Percentiles rank a stretch among this genome's conserved stretches.
Conservation (phyloP, 2,329 filamentous ascomycete species). For the Gnomoniopsis sp. region DNA sequence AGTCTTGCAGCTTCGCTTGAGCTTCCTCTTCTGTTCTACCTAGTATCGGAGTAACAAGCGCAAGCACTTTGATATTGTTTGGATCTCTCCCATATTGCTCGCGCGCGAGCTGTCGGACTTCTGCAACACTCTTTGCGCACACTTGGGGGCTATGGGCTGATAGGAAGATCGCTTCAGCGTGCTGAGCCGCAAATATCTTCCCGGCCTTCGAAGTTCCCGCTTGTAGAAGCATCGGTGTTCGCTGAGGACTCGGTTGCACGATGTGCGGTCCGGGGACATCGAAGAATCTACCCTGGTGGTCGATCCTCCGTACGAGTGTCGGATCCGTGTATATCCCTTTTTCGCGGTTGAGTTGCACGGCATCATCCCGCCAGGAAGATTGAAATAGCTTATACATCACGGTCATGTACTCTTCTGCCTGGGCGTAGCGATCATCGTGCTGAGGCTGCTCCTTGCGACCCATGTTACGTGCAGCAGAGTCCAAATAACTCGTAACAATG, state of each 20-base stretch:
- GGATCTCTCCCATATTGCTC: conserved; percentile 54
- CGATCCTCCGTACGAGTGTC: conserved; percentile 55
- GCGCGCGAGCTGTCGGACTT: conserved; percentile 56
- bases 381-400: conserved; percentile 54
- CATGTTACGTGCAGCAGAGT: conserved; percentile 63
- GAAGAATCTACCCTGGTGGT: conserved; percentile 57
- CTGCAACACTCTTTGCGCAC: conserved; percentile 58
- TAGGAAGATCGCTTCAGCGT: conserved; percentile 67
- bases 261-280: conserved; percentile 57
- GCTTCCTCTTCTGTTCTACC: conserved; percentile 66
- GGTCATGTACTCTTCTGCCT: conserved; percentile 59
- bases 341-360: conserved; percentile 49
- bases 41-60: conserved; percentile 62
- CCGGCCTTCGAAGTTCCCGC: conserved; percentile 66
- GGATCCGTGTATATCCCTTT: conserved; percentile 57
- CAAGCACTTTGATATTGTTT: conserved; percentile 62
- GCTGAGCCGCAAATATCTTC: conserved; percentile 64
- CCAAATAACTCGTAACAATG: conserved; percentile 65
- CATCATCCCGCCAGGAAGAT: conserved; percentile 54
- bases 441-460: conserved; percentile 54
- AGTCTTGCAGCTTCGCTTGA: conserved; percentile 58
- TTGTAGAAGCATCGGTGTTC: conserved; percentile 67
- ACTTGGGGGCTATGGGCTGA: conserved; percentile 61
- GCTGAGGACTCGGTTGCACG: conserved; percentile 62
- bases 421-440: conserved; percentile 58